Conservation (phyloP, 108 stramenopile genomes). For the Cyclostephanos invisitatus region DNA sequence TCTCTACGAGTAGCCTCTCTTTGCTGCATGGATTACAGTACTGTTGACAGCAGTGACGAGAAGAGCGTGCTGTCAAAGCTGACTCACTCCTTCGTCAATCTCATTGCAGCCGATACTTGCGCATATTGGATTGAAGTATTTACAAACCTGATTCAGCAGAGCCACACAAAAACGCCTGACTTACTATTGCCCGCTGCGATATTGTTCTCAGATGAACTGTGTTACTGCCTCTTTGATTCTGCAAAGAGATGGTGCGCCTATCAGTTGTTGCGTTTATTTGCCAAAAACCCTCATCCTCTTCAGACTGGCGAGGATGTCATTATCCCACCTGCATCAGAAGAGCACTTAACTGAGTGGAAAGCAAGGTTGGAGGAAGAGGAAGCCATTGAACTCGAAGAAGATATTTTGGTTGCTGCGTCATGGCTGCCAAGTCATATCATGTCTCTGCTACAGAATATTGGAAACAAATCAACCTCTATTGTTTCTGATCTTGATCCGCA, state of each 20-base stretch:
- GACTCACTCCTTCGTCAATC: conserved; percentile 31
- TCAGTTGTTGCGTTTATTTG: conserved; percentile 50
- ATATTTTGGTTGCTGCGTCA: conserved; percentile 50
- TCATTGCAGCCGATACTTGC: neutral
- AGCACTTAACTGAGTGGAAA: conserved; percentile 53
- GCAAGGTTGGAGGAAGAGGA: conserved; percentile 60
- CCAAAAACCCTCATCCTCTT: conserved; percentile 35
- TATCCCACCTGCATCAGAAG: conserved; percentile 37
- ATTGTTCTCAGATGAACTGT: conserved; percentile 31
- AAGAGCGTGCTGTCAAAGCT: conserved; percentile 22
- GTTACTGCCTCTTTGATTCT: conserved; percentile 43
- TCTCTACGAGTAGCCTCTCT: conserved; percentile 19
- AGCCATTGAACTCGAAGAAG: conserved; percentile 71
- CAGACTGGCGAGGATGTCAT: conserved; percentile 29
- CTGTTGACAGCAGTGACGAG: conserved; percentile 22
- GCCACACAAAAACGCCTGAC: conserved; percentile 6
- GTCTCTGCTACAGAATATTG: conserved; percentile 58
- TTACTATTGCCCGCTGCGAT: conserved; percentile 29
- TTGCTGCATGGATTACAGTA: conserved; percentile 31
- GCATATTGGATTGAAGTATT: conserved; percentile 30
- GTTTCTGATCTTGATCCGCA: conserved; percentile 38
- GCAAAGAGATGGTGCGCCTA: conserved; percentile 60
- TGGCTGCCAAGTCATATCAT: conserved; percentile 67
- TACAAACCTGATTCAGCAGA: conserved; percentile 16
- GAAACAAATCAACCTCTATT: conserved; percentile 8